phyloP scores from a whole-genome alignment of 305 asterid genomes.

The Euphrasia arctica region DNA sequence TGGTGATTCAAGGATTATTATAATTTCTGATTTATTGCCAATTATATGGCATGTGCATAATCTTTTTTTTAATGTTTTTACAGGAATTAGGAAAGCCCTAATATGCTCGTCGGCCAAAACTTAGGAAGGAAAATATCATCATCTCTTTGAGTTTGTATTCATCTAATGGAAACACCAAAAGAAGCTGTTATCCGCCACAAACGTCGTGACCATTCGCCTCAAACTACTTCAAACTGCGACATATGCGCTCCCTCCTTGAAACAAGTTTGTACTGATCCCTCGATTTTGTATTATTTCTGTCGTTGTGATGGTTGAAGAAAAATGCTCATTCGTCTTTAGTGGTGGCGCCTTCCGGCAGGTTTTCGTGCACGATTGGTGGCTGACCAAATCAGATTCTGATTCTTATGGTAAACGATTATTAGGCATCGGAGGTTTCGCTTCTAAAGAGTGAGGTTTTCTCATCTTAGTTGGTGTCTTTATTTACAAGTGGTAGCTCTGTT shows the following conservation, averaged over 20 bases:
- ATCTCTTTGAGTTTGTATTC: neutral
- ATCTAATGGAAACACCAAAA: slow-evolving; percentile 18
- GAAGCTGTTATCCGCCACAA: slow-evolving; percentile 17
- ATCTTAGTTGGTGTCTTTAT: slow-evolving; percentile 3
- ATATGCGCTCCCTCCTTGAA: slow-evolving; percentile 18
- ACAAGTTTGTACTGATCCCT: slow-evolving; percentile 21
- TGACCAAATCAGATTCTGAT: slow-evolving; percentile 35
- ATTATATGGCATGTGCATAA: no score
- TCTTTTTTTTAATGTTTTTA: no score
- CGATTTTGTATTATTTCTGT: neutral
- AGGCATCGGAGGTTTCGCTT: slow-evolving; percentile 42
- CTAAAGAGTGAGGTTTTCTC: slow-evolving; percentile 28
- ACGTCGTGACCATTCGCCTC: neutral
- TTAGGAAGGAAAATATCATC: no score
- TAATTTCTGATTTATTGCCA: no score
- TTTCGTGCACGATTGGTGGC: slow-evolving; percentile 50
- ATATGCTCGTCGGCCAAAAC: no score
- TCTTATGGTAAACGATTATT: slow-evolving; percentile 31
- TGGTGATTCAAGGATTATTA: no score
- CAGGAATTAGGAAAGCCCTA: no score
- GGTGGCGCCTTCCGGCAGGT: slow-evolving; percentile 26
- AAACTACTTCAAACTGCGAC: slow-evolving; percentile 18
- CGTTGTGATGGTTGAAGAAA: neutral
- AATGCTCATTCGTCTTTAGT: neutral
- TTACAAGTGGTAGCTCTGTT: neutral